A percentile compares a stretch with the other conserved stretches of the same genome.
Evolutionary conservation across 768 basidiomycete genomes (phyloP).

Genomic region (Rhodotorula babjevae): DNA sequence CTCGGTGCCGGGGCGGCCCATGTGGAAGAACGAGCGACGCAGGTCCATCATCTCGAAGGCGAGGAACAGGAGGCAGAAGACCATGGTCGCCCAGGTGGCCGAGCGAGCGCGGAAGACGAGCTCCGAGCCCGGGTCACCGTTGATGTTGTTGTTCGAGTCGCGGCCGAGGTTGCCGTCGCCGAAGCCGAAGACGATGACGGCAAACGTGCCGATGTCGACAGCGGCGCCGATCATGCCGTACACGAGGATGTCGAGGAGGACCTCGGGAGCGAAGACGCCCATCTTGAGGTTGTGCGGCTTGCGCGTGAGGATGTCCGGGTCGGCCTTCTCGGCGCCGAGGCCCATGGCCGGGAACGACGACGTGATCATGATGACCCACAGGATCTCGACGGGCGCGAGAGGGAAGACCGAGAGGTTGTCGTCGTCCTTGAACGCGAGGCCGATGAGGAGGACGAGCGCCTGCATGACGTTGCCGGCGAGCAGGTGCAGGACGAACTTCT

Average conservation of each 20-base stretch:
- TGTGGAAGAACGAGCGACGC: slow-evolving; percentile 44
- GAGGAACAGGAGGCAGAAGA: slow-evolving; percentile 38
- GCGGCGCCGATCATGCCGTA: slow-evolving; percentile 49
- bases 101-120: slow-evolving; percentile 50
- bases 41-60: slow-evolving; percentile 43
- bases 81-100: slow-evolving; percentile 46
- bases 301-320: slow-evolving; percentile 45
- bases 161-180: slow-evolving; percentile 4
- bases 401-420: slow-evolving; percentile 57
- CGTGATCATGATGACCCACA: slow-evolving; percentile 56
- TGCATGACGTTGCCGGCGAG: slow-evolving; percentile 58
- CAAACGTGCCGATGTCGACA: slow-evolving; percentile 40
- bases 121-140: slow-evolving; percentile 44
- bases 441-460: slow-evolving; percentile 57
- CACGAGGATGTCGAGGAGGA: slow-evolving; percentile 47
- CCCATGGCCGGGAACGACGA: slow-evolving; percentile 58
- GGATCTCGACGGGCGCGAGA: slow-evolving; percentile 47
- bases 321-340: slow-evolving; percentile 56
- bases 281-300: slow-evolving; percentile 42
- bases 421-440: slow-evolving; percentile 57
- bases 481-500: slow-evolving; percentile 58
- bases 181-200: slow-evolving; percentile 47
- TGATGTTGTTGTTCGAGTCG: slow-evolving; percentile 44
- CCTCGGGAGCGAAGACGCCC: slow-evolving; percentile 48
- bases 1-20: slow-evolving; percentile 20